Base-by-base conservation (phyloP, 495 filamentous ascomycete genomes). In the Penicillium waksmanii region DNA sequence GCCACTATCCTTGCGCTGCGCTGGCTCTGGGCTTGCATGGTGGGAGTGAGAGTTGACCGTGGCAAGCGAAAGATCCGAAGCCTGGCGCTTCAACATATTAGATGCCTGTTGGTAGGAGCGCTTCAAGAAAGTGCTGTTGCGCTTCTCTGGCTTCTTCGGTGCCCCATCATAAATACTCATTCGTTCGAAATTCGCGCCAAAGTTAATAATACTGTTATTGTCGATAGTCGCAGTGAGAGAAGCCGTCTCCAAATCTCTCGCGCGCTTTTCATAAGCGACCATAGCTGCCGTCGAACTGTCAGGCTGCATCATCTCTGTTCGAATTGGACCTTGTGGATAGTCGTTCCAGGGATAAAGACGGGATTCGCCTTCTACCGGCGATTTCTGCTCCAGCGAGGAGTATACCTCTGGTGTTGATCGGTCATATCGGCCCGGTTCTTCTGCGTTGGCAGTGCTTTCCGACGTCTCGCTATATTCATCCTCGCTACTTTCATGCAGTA, bases 201-300 rank as follows among this genome's bases (percentile, higher is more conserved):
- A 63, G 36, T 82, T 80, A 21, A 79, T 73, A 36, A 90, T 74
- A 25, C 80, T 84, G 38, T 87, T 82, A 50, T 84, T 73, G 51
- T 91, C 89, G 2, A 82, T 67, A 3, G 90, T 93, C 21, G 89
- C 89, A 23, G 83, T 80, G 44, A 87, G 80, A 5, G 90, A 92
- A 33, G 71, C 61, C 11, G 73, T 79, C 43, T 84, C 81, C 31
- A 78, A 55, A 40, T 83, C 78, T 23, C 51, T 66, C 5, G 77
- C 76, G 9, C 75, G 77, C 57, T 66, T 73, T 23, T 80, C 64
- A 34, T 69, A 84, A 17, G 73, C 68, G 44, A 71, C 60, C 63
- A 83, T 84, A 21, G 81, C 81, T 48, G 73, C 74, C 44, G 66
- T 73, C 0, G 81, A 81, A 18, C 68, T 80, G 13, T 56, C 56